These are phyloP conservation scores for Micractinium sp. DNA, from an alignment of 139 green algal species.

Conservation along the genomic window DNA sequence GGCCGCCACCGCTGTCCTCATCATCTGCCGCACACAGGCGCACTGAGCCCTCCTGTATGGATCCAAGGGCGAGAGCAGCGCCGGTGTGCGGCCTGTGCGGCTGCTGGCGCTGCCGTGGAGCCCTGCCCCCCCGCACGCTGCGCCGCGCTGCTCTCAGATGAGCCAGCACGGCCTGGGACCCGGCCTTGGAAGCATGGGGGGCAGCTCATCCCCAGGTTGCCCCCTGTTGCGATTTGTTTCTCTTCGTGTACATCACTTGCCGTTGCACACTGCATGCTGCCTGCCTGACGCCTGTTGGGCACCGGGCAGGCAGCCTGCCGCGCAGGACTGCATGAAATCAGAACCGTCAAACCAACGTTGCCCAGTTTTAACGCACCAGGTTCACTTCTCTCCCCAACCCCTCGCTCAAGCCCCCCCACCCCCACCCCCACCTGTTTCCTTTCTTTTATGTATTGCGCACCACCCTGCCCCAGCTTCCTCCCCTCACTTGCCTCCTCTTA, in stretches of 20 bases:
- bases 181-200: too few relatives aligned
- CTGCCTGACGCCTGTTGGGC: neutral
- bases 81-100: too few relatives aligned
- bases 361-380: too few relatives aligned
- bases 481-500: neutral
- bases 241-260: neutral
- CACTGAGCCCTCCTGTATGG: too few relatives aligned
- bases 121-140: too few relatives aligned
- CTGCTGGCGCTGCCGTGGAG: too few relatives aligned
- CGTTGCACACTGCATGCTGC: neutral
- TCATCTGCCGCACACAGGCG: constrained; percentile 9
- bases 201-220: too few relatives aligned
- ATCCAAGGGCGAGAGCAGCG: too few relatives aligned
- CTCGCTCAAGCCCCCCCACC: neutral
- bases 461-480: neutral
- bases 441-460: neutral
- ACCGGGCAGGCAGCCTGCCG: neutral
- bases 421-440: neutral
- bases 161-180: too few relatives aligned
- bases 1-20: constrained; percentile 10
- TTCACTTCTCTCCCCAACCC: neutral
- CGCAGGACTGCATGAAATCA: neutral
- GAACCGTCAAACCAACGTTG: too few relatives aligned
- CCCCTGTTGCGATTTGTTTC: neutral
- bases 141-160: too few relatives aligned